phyloP scores from a whole-genome alignment of 331 rosid genomes.

The Malus hybrid region DNA sequence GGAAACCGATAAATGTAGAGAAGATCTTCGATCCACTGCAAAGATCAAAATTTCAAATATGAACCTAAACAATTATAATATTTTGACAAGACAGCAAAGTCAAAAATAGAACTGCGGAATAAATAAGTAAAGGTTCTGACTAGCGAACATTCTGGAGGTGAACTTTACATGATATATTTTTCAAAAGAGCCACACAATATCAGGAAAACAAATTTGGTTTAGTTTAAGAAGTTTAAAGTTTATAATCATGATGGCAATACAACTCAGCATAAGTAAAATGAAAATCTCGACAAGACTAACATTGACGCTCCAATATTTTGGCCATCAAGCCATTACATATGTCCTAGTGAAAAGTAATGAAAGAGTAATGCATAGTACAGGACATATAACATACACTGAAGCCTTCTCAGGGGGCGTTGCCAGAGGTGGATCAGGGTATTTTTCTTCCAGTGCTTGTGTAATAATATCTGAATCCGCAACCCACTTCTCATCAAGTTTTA shows the following conservation, averaged over 20 bases:
- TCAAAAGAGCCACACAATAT: background rate
- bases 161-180: background rate
- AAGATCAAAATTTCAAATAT: conserved; percentile 6
- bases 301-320: background rate
- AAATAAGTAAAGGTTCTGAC: too few relatives aligned
- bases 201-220: background rate
- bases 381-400: conserved; percentile 49
- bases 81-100: background rate
- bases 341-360: background rate
- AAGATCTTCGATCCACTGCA: conserved; percentile 84
- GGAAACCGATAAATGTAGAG: conserved; percentile 84
- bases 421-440: conserved; percentile 85
- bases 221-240: too few relatives aligned
- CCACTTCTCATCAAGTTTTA: conserved; percentile 81
- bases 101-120: background rate
- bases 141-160: background rate
- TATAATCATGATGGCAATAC: background rate
- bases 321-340: background rate
- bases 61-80: background rate
- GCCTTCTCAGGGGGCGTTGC: conserved; percentile 73
- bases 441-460: conserved; percentile 68
- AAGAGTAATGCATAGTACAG: background rate
- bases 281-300: background rate
- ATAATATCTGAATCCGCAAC: conserved; percentile 84
- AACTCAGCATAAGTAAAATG: background rate